phyloP scores from a whole-genome alignment of 441 rosid genomes.

The Pelargonium citronellum region DNA sequence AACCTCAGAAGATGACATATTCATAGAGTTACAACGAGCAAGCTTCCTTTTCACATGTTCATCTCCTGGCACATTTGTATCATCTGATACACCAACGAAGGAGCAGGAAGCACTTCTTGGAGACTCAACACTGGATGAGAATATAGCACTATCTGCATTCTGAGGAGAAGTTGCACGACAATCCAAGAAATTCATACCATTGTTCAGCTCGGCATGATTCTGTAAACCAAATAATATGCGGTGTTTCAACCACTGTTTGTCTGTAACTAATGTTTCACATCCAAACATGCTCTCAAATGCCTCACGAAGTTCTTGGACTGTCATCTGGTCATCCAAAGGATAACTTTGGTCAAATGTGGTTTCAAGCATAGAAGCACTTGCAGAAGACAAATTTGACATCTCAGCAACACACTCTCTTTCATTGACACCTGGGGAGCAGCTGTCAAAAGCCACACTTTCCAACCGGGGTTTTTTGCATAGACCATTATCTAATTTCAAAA shows the following conservation, averaged over 20 bases:
- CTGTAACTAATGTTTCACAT: slow-evolving; percentile 5
- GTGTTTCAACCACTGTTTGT: slow-evolving; percentile 8
- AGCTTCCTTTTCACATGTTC: not conserved
- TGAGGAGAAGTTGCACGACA: not conserved
- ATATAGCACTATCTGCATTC: not conserved
- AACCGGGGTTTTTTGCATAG: not conserved
- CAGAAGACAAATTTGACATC: not conserved
- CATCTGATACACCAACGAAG: not conserved
- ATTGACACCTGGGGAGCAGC: slow-evolving; percentile 3
- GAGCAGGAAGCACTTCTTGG: slow-evolving; percentile 6
- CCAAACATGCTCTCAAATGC: not conserved
- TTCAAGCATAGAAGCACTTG: slow-evolving; percentile 2
- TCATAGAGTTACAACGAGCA: not conserved
- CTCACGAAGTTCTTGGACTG: not conserved
- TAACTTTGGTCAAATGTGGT: not conserved
- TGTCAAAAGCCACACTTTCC: not conserved
- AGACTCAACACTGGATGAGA: slow-evolving; percentile 5
- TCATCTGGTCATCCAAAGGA: not conserved
- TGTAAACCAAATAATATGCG: slow-evolving; percentile 1
- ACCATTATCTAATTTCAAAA: not conserved
- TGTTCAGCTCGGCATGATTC: not conserved
- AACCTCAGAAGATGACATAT: not conserved
- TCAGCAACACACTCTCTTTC: slow-evolving; percentile 5
- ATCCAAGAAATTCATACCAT: not conserved
- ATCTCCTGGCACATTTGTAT: not conserved